Base-by-base conservation (phyloP, 257 asterid genomes). In the Forsythia suspensa region DNA sequence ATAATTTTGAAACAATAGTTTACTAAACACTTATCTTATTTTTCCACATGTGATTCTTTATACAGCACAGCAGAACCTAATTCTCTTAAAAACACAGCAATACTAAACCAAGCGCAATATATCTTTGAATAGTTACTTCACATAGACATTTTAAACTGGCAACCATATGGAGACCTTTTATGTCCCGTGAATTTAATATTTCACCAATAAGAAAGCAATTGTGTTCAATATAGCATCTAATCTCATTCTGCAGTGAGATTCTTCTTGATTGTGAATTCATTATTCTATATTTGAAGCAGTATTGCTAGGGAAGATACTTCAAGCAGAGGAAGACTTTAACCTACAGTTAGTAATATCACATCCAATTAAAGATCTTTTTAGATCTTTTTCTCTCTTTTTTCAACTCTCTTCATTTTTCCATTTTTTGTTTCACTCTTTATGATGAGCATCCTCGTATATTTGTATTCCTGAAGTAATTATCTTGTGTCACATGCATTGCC, bases 271-370 rank as follows among this genome's bases (percentile, higher is more conserved):
- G n/a, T 20, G 38, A 61, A 20, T 61, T 21, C 69, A 52, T 38
- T 39, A 15, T 74, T 78, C 61, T 15, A 41, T 43, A 71, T 39
- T n/a, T 74, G 20, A 15, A 52, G 77, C n/a, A 59, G 71, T n/a
- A 37, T 76, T 52, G 40, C 43, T 70, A 36, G 77, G 71, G 73
- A 73, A 68, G 70, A 70, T 46, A 34, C 52, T 75, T 44, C 37
- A 66, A 70, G 80, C 68, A 57, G 44, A 48, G 9, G 55, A 73
- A 43, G 63, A 46, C 74, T 59, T 48, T 73, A 65, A 68, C 46
- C 36, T 70, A 15, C 51, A 11, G 66, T 20, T 57, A 0, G 11
- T 57, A 7, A 57, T n/a, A 57, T 57, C 66, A 57, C 66, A 16
- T 57, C 29, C 66, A 57, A 57, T 20, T 57, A 57, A 57, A 57